Evolutionary conservation across 768 basidiomycete genomes (phyloP), one percentile per base, ranked within the genome.

Genomic region (Naganishia onofrii): DNA sequence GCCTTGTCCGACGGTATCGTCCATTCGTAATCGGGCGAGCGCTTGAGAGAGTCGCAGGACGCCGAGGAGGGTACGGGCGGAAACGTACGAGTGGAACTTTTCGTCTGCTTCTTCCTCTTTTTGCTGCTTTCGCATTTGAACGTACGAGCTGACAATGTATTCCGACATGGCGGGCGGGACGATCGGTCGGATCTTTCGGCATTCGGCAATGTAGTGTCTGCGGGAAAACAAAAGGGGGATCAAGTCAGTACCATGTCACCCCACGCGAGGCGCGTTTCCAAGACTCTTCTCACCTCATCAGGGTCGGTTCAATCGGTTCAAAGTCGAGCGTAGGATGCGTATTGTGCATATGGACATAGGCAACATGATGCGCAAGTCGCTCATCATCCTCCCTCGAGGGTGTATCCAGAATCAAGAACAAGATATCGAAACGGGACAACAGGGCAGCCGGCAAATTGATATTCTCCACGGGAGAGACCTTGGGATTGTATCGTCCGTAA

Each of bases 371-470:
- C 17, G 96, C 96, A 6, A 99, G 85, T 60, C 93, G 86, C 78
- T 98, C 95, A 76, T 99, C 96, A 74, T 93, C 93, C 76, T 98
- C 96, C 71, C 93, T 85, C 8, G 88, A 87, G 1, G 96, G 94
- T 75, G 94, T 97, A 82, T 99, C 96, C 57, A 99, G 87, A 71
- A 98, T 94, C 77, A 99, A 85, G 85, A 98, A 98, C 71, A 98
- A 83, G 68, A 98, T 84, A 79, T 99, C 96, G 81, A 99, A 99
- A 81, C 96, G 88, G 28, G 95, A 98, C 56, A 99, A 83, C 31
- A 99, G 84, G 0, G 96, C 96, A 0, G 96, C 96, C 29, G 96
- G 96, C 48, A 99, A 85, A 80, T 99, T 99, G 85, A 99, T 97
- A 80, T 99, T 99, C 78, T 99, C 96, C 0, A 96, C 93, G 0